phyloP scores from a whole-genome alignment of 129 eudicot genomes.

The Artemisia annua region DNA sequence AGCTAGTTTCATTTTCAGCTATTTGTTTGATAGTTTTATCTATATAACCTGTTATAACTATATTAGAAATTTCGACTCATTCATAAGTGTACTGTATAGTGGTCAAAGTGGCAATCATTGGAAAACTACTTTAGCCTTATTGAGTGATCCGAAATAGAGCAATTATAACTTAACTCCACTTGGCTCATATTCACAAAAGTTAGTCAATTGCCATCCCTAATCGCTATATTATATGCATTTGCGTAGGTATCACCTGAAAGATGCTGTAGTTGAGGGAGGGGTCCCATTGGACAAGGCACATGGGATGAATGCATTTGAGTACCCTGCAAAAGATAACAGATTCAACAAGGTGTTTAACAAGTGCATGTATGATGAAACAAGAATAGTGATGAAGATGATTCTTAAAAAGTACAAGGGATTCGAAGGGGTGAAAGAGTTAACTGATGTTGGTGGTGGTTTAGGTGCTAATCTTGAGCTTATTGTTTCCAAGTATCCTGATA shows the following conservation, averaged over 20 bases:
- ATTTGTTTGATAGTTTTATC: too few species aligned
- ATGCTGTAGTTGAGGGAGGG: conserved; percentile 38
- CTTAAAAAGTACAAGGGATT: conserved; percentile 34
- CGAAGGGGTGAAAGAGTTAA: conserved; percentile 21
- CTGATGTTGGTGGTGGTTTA: conserved; percentile 40
- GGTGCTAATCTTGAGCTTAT: conserved; percentile 30
- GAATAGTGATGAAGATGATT: conserved; percentile 25
- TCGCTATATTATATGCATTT: neutral
- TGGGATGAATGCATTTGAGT: conserved; percentile 34
- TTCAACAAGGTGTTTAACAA: conserved; percentile 20
- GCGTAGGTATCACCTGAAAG: conserved; percentile 36
- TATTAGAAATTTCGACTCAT: too few species aligned
- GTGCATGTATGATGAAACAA: conserved; percentile 17
- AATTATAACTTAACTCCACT: neutral
- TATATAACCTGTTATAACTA: too few species aligned
- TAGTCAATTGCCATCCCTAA: neutral
- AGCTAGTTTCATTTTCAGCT: too few species aligned
- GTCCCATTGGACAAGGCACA: conserved; percentile 37
- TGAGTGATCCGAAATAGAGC: too few species aligned
- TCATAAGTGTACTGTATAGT: too few species aligned
- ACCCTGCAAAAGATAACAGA: conserved; percentile 24
- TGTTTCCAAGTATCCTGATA: conserved; percentile 26
- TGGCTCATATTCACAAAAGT: neutral
- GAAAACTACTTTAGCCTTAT: too few species aligned
- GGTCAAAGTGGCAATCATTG: too few species aligned